Base-by-base conservation (phyloP, 306 rosid species). In the Citrullus mucosospermus region DNA sequence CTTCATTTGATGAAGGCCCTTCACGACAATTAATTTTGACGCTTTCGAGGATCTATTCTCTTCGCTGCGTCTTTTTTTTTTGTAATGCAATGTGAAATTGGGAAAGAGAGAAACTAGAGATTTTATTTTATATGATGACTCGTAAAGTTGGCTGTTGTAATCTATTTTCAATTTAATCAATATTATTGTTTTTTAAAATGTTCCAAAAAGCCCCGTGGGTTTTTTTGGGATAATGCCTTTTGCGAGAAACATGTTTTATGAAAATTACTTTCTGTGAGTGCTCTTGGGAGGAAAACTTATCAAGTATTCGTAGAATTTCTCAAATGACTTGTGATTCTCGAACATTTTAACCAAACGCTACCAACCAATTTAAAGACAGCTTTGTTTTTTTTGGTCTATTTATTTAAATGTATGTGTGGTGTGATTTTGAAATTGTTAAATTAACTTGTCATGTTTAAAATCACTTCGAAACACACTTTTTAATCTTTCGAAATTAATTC, bases 1-100 rank as follows among this genome's bases (percentile, higher is more conserved):
- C 78, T 74, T 54, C 62, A 74, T 53, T 54, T 74, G 78, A 74
- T 74, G 78, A 74, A 74, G 63, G 78, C 78, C 18, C 36, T 74
- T 48, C 78, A 74, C 43, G 78, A 74, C 63, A 34, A 54, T 34
- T 74, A 39, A 55, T 10, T 16, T 30, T 4, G 77, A 71, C 36
- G 75, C 34, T 5, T 43, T 68, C 4, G 36, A 68, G 43, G 53
- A 36, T 43, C 18, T 43, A 20, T 20, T 68, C 54, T 67, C 74
- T 67, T 66, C 9, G 50, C 50, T 4, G 76, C 36, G 6, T 69
- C 56, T n/a, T 44, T 20, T 46, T 71, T 46, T 71, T 72, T 50
- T 72, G 60, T 25, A 48, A 48, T 69, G n/a, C 75, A 6, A 20
- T 44, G 59, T 72, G 60, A 13, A 50, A 22, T 72, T 46, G 59